Conservation (phyloP, 2,329 filamentous ascomycete species). For the Beauveria bassiana region DNA sequence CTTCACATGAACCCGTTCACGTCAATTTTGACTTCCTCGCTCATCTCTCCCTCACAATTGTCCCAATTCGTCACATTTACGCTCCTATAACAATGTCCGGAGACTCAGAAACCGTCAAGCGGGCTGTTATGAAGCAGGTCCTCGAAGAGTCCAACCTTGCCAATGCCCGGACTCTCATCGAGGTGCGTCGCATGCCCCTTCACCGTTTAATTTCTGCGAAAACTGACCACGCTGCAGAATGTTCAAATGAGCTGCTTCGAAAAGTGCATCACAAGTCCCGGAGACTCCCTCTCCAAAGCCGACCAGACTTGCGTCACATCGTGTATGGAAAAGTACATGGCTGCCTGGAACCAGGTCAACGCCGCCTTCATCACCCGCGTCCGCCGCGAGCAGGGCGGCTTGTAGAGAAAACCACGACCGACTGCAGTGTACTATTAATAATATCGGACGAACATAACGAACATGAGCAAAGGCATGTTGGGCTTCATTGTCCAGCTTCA, state of each 20-base stretch:
- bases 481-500: background rate
- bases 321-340: conserved; percentile 83
- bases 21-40: background rate
- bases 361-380: conserved; percentile 56
- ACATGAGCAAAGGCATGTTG: background rate
- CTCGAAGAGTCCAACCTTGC: conserved; percentile 55
- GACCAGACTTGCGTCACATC: conserved; percentile 65
- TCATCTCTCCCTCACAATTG: background rate
- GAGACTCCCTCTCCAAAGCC: conserved; percentile 54
- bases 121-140: conserved; percentile 58
- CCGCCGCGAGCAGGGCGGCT: conserved; percentile 46
- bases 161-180: conserved; percentile 64
- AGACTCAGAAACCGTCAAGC: conserved; percentile 50
- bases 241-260: conserved; percentile 77
- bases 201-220: background rate
- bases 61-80: background rate
- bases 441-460: background rate
- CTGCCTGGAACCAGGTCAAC: conserved; percentile 69
- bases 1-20: background rate
- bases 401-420: background rate
- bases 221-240: conserved; percentile 43
- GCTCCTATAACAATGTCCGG: conserved; percentile 34
- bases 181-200: conserved; percentile 38
- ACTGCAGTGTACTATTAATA: background rate
- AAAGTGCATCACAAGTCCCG: conserved; percentile 65